Evolutionary conservation across 495 filamentous ascomycete genomes (phyloP).

Genomic region (Talaromyces borbonicus): DNA sequence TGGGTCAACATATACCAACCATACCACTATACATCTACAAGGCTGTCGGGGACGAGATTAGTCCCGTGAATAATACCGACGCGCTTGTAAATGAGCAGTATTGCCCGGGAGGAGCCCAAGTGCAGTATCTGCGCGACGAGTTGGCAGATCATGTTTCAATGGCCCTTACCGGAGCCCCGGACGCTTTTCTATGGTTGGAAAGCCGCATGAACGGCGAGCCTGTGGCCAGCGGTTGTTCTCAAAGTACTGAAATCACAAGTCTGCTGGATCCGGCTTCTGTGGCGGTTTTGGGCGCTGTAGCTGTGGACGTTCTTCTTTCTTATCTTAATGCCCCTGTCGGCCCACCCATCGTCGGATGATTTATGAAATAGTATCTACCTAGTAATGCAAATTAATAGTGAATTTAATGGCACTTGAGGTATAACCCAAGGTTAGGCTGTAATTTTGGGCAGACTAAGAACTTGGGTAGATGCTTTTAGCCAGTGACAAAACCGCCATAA

Average conservation of each 20-base stretch:
- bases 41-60: conserved; percentile 35
- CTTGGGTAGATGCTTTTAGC: too few species aligned
- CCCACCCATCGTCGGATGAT: conserved; percentile 4
- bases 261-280: conserved; percentile 10
- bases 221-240: conserved; percentile 9
- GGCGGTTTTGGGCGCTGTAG: conserved; percentile 5
- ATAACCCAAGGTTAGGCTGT: too few species aligned
- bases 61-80: conserved; percentile 30
- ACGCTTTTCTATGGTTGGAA: conserved; percentile 16
- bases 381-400: not conserved
- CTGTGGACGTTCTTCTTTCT: conserved; percentile 4
- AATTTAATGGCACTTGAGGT: not conserved
- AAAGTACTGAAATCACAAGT: conserved; percentile 10
- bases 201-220: conserved; percentile 15
- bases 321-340: conserved; percentile 2
- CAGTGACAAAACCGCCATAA: too few species aligned
- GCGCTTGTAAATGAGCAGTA: conserved; percentile 25
- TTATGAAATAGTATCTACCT: not conserved
- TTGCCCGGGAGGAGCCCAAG: conserved; percentile 16
- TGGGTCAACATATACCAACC: conserved; percentile 21
- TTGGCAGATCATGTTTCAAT: conserved; percentile 13
- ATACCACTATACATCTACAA: conserved; percentile 43
- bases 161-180: conserved; percentile 11
- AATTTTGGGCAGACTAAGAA: too few species aligned
- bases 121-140: conserved; percentile 13